These are phyloP conservation scores for Rhynchospora breviuscula DNA, from an alignment of 176 grass and related monocot species.

Conservation along the genomic window DNA sequence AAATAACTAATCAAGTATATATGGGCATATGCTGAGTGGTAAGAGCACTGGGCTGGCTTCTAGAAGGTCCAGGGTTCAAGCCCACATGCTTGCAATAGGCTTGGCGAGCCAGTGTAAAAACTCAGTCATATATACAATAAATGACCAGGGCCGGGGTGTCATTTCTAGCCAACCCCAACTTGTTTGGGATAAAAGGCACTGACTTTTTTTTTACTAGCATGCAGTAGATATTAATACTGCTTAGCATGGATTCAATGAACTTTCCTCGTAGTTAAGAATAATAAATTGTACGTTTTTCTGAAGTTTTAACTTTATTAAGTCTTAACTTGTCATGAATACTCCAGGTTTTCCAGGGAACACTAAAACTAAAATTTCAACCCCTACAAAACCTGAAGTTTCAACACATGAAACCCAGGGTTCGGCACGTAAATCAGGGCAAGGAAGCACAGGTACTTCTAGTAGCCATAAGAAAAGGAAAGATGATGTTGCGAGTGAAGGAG, in stretches of 20 bases:
- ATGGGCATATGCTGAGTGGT: neutral
- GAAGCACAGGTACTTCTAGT: neutral
- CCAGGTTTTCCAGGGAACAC: neutral
- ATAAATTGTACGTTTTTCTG: slow-evolving; percentile 1
- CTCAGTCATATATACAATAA: too few relatives aligned
- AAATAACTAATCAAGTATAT: neutral
- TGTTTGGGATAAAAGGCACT: too few relatives aligned
- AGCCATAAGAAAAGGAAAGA: slow-evolving; percentile 8
- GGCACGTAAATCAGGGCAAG: neutral
- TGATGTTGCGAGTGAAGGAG: neutral
- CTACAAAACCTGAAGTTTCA: slow-evolving; percentile 8
- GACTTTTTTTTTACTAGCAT: neutral
- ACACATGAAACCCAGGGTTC: slow-evolving; percentile 10
- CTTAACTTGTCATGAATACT: neutral
- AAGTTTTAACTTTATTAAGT: neutral
- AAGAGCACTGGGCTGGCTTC: too few relatives aligned
- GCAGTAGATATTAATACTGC: neutral
- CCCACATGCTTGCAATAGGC: too few relatives aligned
- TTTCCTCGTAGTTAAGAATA: neutral
- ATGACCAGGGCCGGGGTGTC: too few relatives aligned
- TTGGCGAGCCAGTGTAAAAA: too few relatives aligned
- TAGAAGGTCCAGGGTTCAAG: too few relatives aligned
- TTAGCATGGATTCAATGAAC: neutral
- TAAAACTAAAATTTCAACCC: slow-evolving; percentile 2
- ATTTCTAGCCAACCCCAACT: too few relatives aligned